Evolutionary conservation across 495 filamentous ascomycete genomes (phyloP).

Genomic region (Annulohypoxylon maeteangense): DNA sequence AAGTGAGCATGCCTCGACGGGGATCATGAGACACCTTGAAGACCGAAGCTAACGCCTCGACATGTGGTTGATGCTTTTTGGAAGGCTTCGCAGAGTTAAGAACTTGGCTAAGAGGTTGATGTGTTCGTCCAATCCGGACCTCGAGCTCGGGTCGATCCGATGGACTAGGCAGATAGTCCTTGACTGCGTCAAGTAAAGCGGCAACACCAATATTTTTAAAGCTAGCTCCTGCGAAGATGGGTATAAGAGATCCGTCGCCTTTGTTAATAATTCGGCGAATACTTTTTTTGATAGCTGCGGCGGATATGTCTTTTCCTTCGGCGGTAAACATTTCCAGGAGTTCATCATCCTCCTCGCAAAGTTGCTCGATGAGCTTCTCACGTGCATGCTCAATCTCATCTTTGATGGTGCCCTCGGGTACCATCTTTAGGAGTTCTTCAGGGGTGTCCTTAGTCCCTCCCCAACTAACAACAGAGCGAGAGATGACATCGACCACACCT

Average conservation of each 20-base stretch:
- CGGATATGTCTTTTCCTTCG: slow-evolving; percentile 75
- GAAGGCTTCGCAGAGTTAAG: slow-evolving; percentile 56
- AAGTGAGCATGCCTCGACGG: slow-evolving; percentile 87
- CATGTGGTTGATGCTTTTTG: slow-evolving; percentile 60
- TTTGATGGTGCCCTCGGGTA: slow-evolving; percentile 55
- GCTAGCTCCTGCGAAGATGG: slow-evolving; percentile 91
- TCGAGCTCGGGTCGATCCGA: slow-evolving; percentile 80
- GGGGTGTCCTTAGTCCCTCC: slow-evolving; percentile 39
- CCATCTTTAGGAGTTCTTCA: slow-evolving; percentile 26
- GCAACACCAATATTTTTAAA: slow-evolving; percentile 95
- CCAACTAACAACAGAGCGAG: slow-evolving; percentile 54
- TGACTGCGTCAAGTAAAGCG: slow-evolving; percentile 87
- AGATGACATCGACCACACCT: slow-evolving; percentile 86
- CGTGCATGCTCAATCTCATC: slow-evolving; percentile 82
- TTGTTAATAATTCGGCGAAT: slow-evolving; percentile 78
- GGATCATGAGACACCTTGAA: slow-evolving; percentile 97
- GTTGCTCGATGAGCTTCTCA: slow-evolving; percentile 77
- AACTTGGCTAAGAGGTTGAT: slow-evolving; percentile 63
- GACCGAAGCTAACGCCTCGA: slow-evolving; percentile 83
- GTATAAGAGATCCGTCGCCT: slow-evolving; percentile 72
- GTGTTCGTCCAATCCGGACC: slow-evolving; percentile 70
- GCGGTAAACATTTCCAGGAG: slow-evolving; percentile 88
- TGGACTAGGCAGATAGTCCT: slow-evolving; percentile 87
- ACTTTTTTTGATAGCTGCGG: slow-evolving; percentile 72
- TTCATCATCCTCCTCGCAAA: slow-evolving; percentile 87